A percentile compares a stretch with the other conserved stretches of the same genome.
Evolutionary conservation across 176 grass and related monocot species (phyloP).

Genomic region (Zea luxurians): DNA sequence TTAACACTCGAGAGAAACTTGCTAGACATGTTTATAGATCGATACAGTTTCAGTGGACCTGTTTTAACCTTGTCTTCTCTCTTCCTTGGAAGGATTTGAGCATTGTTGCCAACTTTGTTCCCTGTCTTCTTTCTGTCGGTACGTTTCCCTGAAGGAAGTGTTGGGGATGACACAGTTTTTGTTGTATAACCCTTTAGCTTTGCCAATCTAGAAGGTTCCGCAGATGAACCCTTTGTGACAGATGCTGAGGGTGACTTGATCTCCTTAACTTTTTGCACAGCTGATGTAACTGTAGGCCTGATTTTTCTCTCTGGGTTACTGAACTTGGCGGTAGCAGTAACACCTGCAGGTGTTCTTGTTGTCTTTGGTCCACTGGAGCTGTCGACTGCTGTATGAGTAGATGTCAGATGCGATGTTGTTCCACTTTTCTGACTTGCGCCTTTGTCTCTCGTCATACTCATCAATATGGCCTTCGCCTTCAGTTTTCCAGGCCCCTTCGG

Average conservation of each 20-base stretch:
- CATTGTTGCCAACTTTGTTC: conserved; percentile 37
- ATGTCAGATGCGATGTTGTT: conserved; percentile 15
- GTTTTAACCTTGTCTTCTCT: conserved; percentile 28
- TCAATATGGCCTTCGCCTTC: conserved; percentile 2
- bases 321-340: conserved; percentile 19
- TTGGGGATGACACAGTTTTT: conserved; percentile 20
- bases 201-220: conserved; percentile 11
- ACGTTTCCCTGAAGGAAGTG: conserved; percentile 31
- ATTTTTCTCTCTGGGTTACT: conserved; percentile 22
- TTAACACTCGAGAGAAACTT: conserved; percentile 44
- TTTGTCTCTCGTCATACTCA: neutral
- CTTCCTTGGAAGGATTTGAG: conserved; percentile 31
- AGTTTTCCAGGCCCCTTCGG: conserved; percentile 7
- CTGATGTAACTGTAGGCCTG: conserved; percentile 10
- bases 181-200: neutral
- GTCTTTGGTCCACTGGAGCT: conserved; percentile 28
- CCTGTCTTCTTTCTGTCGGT: conserved; percentile 33
- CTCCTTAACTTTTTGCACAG: conserved; percentile 37
- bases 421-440: conserved; percentile 9
- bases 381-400: conserved; percentile 26
- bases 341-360: conserved; percentile 30
- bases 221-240: conserved; percentile 10
- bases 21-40: conserved; percentile 38
- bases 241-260: conserved; percentile 23
- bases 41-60: conserved; percentile 46